Conservation (phyloP, 2,329 filamentous ascomycete genomes). For the Colletotrichum sp. region DNA sequence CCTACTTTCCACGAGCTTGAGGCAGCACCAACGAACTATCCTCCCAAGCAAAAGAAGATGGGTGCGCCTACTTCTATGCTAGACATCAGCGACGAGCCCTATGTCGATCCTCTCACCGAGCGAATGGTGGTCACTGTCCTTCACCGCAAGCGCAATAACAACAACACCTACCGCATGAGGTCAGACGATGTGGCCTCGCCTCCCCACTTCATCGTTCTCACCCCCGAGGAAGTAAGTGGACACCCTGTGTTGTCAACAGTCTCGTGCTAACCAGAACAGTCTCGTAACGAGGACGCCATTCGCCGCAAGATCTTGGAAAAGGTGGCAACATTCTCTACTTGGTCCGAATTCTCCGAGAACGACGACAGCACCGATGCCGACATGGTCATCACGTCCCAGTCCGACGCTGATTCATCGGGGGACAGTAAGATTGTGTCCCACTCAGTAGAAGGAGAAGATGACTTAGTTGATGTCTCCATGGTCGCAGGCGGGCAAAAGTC, state of each 20-base stretch:
- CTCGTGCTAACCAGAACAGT: slow-evolving; percentile 32
- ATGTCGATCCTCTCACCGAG: slow-evolving; percentile 62
- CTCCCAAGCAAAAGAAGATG: slow-evolving; percentile 54
- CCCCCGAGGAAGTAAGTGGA: slow-evolving; percentile 68
- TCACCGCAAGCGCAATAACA: slow-evolving; percentile 49
- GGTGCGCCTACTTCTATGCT: slow-evolving; percentile 52
- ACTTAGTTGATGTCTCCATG: slow-evolving; percentile 90
- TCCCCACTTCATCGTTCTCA: slow-evolving; percentile 78
- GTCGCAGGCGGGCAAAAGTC: slow-evolving; percentile 58
- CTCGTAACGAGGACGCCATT: slow-evolving; percentile 70
- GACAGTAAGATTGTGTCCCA: slow-evolving; percentile 76
- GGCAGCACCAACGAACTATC: slow-evolving; percentile 78
- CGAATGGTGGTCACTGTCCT: slow-evolving; percentile 74
- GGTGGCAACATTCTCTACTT: slow-evolving; percentile 78
- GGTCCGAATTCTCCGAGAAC: slow-evolving; percentile 52
- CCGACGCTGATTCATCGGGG: slow-evolving; percentile 69
- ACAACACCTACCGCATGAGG: neutral
- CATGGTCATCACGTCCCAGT: slow-evolving; percentile 68
- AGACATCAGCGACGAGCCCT: slow-evolving; percentile 46
- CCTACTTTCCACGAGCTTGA: slow-evolving; percentile 81
- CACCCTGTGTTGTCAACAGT: slow-evolving; percentile 26
- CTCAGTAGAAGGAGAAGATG: slow-evolving; percentile 88
- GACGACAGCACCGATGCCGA: slow-evolving; percentile 69
- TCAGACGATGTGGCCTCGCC: slow-evolving; percentile 39
- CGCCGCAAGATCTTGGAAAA: slow-evolving; percentile 81